phyloP scores from a whole-genome alignment of 2,329 filamentous ascomycete genomes.

The Alternaria sp. region DNA sequence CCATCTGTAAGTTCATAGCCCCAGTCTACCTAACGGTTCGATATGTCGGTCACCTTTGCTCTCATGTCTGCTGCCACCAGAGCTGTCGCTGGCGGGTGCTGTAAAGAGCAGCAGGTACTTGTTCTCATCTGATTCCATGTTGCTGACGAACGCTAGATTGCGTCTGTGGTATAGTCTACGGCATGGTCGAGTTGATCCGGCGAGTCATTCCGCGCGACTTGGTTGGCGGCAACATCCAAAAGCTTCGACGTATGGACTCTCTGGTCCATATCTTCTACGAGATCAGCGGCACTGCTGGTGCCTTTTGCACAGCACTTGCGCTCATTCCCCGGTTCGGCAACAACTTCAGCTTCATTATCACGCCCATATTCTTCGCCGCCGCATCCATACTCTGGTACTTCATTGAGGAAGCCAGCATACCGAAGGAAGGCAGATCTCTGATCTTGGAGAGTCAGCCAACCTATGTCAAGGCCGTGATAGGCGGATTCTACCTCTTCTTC shows the following conservation, averaged over 20 bases:
- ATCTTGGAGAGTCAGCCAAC: conserved; percentile 35
- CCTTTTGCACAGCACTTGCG: conserved; percentile 57
- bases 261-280: conserved; percentile 58
- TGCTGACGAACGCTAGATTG: conserved; percentile 26
- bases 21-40: neutral
- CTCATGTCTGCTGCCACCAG: neutral
- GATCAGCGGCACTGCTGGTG: conserved; percentile 56
- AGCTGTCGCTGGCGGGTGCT: neutral
- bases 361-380: conserved; percentile 55
- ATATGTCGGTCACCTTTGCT: too few species aligned
- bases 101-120: neutral
- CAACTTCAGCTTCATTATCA: conserved; percentile 60
- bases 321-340: conserved; percentile 59
- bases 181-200: conserved; percentile 61
- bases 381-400: conserved; percentile 56
- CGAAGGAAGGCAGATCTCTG: conserved; percentile 24
- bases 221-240: conserved; percentile 58
- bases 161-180: conserved; percentile 40
- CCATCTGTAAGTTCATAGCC: conserved; percentile 47
- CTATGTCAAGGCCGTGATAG: conserved; percentile 49
- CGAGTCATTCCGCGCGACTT: conserved; percentile 60
- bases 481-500: conserved; percentile 54
- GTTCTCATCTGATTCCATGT: neutral
- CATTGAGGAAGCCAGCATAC: conserved; percentile 51
- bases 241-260: conserved; percentile 56